Base-by-base conservation (phyloP, 306 rosid species). In the Cucurbita argyrosperma region DNA sequence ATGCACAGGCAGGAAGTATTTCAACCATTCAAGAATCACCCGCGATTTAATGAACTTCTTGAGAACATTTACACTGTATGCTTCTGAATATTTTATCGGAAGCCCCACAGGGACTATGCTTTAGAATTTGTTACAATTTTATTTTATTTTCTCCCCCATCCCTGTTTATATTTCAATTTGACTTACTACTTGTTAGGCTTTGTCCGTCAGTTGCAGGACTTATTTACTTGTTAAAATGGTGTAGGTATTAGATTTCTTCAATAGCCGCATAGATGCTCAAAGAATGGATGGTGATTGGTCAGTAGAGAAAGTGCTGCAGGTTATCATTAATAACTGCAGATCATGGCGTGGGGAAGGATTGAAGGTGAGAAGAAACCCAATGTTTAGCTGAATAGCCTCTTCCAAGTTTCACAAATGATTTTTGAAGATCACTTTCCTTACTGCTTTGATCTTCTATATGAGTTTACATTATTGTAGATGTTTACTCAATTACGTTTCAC, bases 1-100 rank as follows among this genome's bases (percentile, higher is more conserved):
- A 89, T 95, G 96, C 97, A 95, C 88, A 81, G 99, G 82, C 97
- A 95, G 85, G 99, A 95, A 81, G 91, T 95, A 76, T 95, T 95
- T 88, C 93, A 84, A 83, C 96, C 99, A 77, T 95, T 91, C 87
- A 95, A 85, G 90, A 85, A 64, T 84, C 99, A 95, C 76, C 97
- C 96, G 52, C 91, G 99, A 64, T 95, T 95, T 87, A 87, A 83
- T 19, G 99, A 95, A 83, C 89, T 95, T 76, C 84, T 95, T 71
- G 99, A 95, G 79, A 95, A 95, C 85, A 87, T 95, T 42, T 95
- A 89, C 77, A 89, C 87, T 47, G 99, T 95, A 89, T 65, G 90
- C 76, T 50, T 55, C 59, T 30, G 19, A 60, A 35, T 5, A 58
- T 23, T 58, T 53, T 58, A 50, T 57, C 16, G 62, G 62, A 57